Evolutionary conservation across 75 land plant species (phyloP).

Genomic region (Pinus taeda): DNA sequence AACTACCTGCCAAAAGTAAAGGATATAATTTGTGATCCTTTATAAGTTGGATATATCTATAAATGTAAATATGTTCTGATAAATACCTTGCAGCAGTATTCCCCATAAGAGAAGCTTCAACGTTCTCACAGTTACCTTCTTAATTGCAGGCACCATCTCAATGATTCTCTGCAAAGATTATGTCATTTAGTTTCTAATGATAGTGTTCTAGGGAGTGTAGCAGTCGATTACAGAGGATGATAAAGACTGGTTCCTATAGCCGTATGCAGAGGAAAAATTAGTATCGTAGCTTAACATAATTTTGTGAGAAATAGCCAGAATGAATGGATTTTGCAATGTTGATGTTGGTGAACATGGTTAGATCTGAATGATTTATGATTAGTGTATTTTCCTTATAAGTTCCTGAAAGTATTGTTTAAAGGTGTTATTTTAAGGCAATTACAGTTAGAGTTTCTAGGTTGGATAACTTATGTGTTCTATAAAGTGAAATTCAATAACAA

Average conservation of each 20-base stretch:
- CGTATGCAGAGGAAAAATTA: not conserved
- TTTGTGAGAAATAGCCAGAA: not conserved
- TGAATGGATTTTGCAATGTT: not conserved
- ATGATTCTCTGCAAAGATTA: constrained; percentile 29
- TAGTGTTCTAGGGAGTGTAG: too few species aligned
- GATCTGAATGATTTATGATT: not conserved
- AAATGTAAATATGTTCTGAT: not conserved
- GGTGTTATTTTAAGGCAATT: too few species aligned
- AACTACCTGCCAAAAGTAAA: constrained; percentile 54
- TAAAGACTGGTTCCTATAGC: not conserved
- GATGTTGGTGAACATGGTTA: not conserved
- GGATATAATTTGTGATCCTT: not conserved
- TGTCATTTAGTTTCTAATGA: not conserved
- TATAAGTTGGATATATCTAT: not conserved
- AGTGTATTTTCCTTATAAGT: too few species aligned
- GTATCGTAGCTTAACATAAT: not conserved
- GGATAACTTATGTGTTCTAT: too few species aligned
- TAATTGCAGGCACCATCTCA: constrained; percentile 13
- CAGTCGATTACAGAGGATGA: not conserved
- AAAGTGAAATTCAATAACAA: too few species aligned
- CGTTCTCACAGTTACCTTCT: constrained; percentile 51
- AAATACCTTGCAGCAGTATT: constrained; percentile 70
- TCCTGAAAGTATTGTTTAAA: too few species aligned
- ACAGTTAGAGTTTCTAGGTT: too few species aligned
- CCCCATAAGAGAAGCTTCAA: constrained; percentile 84